Evolutionary conservation across 129 eudicot species (phyloP).

Genomic region (Saposhnikovia divaricata): DNA sequence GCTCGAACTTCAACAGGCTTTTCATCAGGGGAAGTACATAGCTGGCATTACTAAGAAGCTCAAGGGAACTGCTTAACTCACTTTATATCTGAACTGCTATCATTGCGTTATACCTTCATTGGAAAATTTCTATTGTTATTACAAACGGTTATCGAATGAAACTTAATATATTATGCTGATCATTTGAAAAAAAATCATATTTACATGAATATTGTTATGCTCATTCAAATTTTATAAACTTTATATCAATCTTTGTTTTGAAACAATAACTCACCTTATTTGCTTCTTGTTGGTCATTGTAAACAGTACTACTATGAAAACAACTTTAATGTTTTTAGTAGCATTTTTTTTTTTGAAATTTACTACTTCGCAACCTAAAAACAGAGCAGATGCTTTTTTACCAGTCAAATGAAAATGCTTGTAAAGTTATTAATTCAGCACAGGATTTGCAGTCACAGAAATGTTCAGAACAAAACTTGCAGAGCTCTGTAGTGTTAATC

Average conservation of each 20-base stretch:
- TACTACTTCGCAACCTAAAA: background rate
- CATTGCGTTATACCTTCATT: background rate
- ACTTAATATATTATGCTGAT: background rate
- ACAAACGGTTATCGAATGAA: background rate
- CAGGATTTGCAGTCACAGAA: background rate
- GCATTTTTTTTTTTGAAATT: background rate
- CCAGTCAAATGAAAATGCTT: background rate
- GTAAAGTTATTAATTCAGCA: background rate
- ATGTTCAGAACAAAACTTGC: background rate
- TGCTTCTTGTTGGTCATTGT: too few species aligned
- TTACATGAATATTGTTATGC: background rate
- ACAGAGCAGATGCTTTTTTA: background rate
- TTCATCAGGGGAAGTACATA: conserved; percentile 81
- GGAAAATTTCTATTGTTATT: background rate
- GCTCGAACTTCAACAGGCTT: conserved; percentile 61
- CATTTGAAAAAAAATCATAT: background rate
- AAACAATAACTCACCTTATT: too few species aligned
- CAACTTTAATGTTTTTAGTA: too few species aligned
- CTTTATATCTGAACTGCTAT: background rate
- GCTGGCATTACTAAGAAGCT: conserved; percentile 77
- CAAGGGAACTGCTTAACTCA: conserved; percentile 39
- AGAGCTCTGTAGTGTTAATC: background rate
- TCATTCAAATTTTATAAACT: background rate
- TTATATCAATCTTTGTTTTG: background rate
- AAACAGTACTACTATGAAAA: too few species aligned